Evolutionary conservation across 2,329 filamentous ascomycete genomes (phyloP).

Genomic region (Torrubiella hemipterigena): DNA sequence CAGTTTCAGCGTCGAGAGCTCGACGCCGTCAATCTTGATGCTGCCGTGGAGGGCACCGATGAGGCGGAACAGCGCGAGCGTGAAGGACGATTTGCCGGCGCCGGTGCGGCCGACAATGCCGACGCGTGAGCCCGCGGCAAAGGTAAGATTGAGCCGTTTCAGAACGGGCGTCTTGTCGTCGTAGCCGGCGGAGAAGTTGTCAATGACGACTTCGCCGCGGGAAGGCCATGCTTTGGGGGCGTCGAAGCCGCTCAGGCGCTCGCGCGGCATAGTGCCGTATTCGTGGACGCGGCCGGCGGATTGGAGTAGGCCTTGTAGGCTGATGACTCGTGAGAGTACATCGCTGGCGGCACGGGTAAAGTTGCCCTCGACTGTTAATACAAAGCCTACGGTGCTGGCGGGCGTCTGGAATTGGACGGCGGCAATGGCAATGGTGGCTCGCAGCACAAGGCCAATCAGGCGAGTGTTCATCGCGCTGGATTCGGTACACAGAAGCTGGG

Average conservation of each 20-base stretch:
- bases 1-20: constrained; percentile 79
- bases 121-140: constrained; percentile 34
- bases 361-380: not conserved
- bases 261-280: not conserved
- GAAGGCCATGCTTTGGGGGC: not conserved
- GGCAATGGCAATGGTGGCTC: not conserved
- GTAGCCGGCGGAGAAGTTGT: not conserved
- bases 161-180: not conserved
- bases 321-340: not conserved
- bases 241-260: not conserved
- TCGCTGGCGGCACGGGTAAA: not conserved
- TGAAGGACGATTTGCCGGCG: constrained; percentile 90
- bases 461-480: too few relatives aligned
- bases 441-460: not conserved
- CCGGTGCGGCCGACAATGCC: constrained; percentile 93
- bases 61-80: constrained; percentile 84
- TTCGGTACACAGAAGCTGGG: too few relatives aligned
- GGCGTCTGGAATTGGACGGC: not conserved
- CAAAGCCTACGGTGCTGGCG: not conserved
- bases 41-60: constrained; percentile 82
- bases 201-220: not conserved
- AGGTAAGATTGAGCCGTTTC: not conserved
- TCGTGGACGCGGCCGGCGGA: not conserved
- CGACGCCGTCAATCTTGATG: constrained; percentile 80
- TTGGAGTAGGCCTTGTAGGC: not conserved